phyloP scores from a whole-genome alignment of 2,329 filamentous ascomycete species.

The Dothidotthia symphoricarpi region DNA sequence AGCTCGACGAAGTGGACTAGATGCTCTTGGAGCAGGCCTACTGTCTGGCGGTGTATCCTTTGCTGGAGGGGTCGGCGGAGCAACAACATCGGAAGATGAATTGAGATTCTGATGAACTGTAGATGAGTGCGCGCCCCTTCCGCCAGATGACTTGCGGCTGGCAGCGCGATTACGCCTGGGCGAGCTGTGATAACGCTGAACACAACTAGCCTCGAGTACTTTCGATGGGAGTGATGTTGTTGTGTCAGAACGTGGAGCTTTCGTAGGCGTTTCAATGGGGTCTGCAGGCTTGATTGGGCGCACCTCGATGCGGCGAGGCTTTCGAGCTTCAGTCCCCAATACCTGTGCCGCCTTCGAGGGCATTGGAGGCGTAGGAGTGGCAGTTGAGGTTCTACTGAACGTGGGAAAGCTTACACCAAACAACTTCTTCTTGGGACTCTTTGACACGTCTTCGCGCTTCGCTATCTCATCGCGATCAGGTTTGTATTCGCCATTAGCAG shows the following conservation, averaged over 20 bases:
- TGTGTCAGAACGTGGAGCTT: constrained; percentile 23
- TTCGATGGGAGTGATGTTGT: constrained; percentile 27
- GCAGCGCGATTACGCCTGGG: constrained; percentile 2
- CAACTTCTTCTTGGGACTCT: constrained; percentile 45
- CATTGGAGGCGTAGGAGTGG: constrained; percentile 13
- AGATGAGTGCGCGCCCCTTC: constrained; percentile 6
- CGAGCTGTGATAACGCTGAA: constrained; percentile 4
- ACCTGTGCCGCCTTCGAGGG: constrained; percentile 34
- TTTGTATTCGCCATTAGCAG: constrained; percentile 12
- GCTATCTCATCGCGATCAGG: constrained; percentile 8
- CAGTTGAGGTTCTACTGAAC: constrained; percentile 20
- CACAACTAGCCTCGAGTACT: constrained; percentile 8
- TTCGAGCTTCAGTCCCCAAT: constrained; percentile 30
- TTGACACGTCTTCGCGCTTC: constrained; percentile 33
- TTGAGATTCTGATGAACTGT: constrained; percentile 3
- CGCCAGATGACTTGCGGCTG: constrained; percentile 11
- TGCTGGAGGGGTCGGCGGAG: constrained; percentile 44
- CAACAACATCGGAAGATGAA: constrained; percentile 10
- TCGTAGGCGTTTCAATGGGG: constrained; percentile 12
- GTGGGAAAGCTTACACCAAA: constrained; percentile 36
- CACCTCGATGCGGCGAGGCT: constrained; percentile 10
- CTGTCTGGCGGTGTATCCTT: constrained; percentile 45
- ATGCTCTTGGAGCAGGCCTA: constrained; percentile 4
- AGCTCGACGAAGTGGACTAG: constrained; percentile 21
- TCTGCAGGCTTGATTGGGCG: constrained; percentile 17